phyloP scores from a whole-genome alignment of 305 asterid species.

The Fraxinus greggii region DNA sequence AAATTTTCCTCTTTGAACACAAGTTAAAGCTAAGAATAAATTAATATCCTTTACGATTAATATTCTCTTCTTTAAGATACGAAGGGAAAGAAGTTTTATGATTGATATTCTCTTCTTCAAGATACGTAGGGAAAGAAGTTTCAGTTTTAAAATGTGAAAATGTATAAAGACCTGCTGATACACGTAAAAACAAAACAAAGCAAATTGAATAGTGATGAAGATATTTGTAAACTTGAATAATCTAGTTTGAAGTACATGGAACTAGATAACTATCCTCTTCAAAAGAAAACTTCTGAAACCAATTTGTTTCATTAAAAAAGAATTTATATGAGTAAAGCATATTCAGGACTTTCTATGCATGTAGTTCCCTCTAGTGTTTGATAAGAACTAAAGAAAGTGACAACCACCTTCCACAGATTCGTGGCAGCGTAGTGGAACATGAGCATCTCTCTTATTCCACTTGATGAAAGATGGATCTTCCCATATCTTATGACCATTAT shows the following conservation, averaged over 20 bases:
- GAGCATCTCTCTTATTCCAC: constrained; percentile 94
- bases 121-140: neutral
- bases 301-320: constrained; percentile 18
- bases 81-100: neutral
- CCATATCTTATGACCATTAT: constrained; percentile 67
- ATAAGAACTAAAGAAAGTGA: constrained; percentile 3
- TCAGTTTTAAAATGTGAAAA: neutral
- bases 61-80: neutral
- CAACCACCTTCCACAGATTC: constrained; percentile 85
- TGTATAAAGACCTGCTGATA: neutral
- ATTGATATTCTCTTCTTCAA: neutral
- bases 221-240: neutral
- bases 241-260: constrained; percentile 10
- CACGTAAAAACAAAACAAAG: neutral
- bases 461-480: constrained; percentile 90
- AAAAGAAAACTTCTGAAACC: neutral
- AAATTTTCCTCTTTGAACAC: neutral
- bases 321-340: neutral
- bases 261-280: constrained; percentile 5
- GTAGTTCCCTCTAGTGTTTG: neutral
- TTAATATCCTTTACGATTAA: neutral
- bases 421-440: constrained; percentile 84
- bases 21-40: constrained; percentile 10
- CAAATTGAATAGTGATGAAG: constrained; percentile 6
- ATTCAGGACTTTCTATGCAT: neutral